phyloP scores from a whole-genome alignment of 1,284 basidiomycete species.

The Ceratobasidium sp. region DNA sequence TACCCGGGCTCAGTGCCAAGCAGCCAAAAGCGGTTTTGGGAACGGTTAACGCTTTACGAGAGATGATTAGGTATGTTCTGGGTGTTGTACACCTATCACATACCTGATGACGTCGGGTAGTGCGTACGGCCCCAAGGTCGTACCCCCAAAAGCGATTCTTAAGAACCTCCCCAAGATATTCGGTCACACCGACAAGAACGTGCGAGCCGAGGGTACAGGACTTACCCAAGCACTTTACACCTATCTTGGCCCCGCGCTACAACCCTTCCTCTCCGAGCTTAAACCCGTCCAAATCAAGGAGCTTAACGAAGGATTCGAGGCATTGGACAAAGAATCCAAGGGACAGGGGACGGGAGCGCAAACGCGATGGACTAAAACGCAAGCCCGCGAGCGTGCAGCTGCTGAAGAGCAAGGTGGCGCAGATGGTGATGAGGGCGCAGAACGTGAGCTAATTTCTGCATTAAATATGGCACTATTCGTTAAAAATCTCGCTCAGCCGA shows the following conservation, averaged over 20 bases:
- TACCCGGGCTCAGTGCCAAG: slow-evolving; percentile 87
- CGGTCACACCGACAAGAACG: slow-evolving; percentile 92
- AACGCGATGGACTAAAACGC: slow-evolving; percentile 77
- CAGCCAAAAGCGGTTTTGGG: slow-evolving; percentile 95
- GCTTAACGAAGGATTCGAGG: slow-evolving; percentile 87
- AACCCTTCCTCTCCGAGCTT: slow-evolving; percentile 86
- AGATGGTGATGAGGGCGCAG: slow-evolving; percentile 54
- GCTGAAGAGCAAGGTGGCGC: slow-evolving; percentile 56
- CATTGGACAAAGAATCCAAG: slow-evolving; percentile 80
- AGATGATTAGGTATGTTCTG: slow-evolving; percentile 66
- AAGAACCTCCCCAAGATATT: slow-evolving; percentile 93
- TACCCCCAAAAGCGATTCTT: slow-evolving; percentile 77
- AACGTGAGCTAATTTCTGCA: slow-evolving; percentile 49
- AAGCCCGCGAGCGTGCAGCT: slow-evolving; percentile 74
- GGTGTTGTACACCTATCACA: not conserved
- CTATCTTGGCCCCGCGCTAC: slow-evolving; percentile 86
- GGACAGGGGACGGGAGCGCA: slow-evolving; percentile 83
- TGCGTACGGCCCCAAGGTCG: slow-evolving; percentile 79
- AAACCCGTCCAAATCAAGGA: slow-evolving; percentile 99
- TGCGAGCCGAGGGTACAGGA: slow-evolving; percentile 87
- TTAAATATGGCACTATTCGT: not conserved
- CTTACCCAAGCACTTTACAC: slow-evolving; percentile 84
- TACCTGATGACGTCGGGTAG: slow-evolving; percentile 55
- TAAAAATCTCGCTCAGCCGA: slow-evolving; percentile 43
- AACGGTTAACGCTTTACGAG: slow-evolving; percentile 79